These are phyloP conservation scores for Stenocarpella maydis DNA, from an alignment of 2,329 filamentous ascomycete species.

Conservation along the genomic window DNA sequence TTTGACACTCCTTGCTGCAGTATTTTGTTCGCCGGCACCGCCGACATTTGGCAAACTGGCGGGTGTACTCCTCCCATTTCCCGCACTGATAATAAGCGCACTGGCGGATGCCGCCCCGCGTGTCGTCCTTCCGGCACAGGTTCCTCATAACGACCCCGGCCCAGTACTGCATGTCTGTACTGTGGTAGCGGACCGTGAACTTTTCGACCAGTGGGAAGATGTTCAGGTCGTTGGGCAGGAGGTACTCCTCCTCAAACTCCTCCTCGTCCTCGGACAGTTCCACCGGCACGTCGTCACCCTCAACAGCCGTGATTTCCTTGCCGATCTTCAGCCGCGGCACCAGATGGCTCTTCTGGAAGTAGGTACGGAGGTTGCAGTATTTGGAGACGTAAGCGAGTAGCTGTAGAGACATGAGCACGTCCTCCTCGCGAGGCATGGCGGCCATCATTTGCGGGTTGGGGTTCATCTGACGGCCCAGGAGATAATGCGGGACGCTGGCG, in stretches of 20 bases:
- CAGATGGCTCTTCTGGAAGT: slow-evolving; percentile 94
- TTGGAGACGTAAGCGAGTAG: slow-evolving; percentile 97
- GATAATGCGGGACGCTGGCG: slow-evolving; percentile 79
- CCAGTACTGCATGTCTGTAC: slow-evolving; percentile 99
- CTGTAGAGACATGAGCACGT: slow-evolving; percentile 97
- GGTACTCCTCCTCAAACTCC: slow-evolving; percentile 84
- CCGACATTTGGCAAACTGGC: slow-evolving; percentile 97
- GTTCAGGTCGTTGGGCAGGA: slow-evolving; percentile 94
- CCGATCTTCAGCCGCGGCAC: slow-evolving; percentile 93
- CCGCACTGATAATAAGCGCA: slow-evolving; percentile 98
- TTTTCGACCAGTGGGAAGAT: slow-evolving; percentile 98
- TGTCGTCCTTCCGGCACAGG: slow-evolving; percentile 96
- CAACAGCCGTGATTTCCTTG: slow-evolving; percentile 81
- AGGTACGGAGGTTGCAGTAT: slow-evolving; percentile 94
- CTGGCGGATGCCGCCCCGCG: slow-evolving; percentile 90
- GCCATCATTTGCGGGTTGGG: slow-evolving; percentile 80
- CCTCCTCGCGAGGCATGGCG: slow-evolving; percentile 95
- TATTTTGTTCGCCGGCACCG: slow-evolving; percentile 97
- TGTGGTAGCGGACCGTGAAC: slow-evolving; percentile 94
- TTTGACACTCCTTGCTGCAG: slow-evolving; percentile 99
- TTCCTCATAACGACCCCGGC: slow-evolving; percentile 99
- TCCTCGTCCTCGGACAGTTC: slow-evolving; percentile 59
- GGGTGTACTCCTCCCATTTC: slow-evolving; percentile 96
- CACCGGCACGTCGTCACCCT: slow-evolving; percentile 67
- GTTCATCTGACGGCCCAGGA: slow-evolving; percentile 76